A percentile compares a stretch with the other conserved stretches of the same genome.
phyloP scores from a whole-genome alignment of 495 filamentous ascomycete species.

The Lepidopterella palustris region DNA sequence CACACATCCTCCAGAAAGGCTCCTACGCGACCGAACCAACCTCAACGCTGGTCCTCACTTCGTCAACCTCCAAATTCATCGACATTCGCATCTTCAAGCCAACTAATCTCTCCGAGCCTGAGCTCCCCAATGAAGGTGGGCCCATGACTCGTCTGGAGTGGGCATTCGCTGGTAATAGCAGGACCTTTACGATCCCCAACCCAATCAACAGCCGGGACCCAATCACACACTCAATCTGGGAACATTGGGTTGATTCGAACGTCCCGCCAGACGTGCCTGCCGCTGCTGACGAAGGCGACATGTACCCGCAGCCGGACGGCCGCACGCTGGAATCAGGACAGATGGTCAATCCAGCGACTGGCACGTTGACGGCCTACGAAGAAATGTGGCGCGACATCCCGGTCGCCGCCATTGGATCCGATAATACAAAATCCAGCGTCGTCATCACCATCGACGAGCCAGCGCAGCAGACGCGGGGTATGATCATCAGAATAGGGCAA shows the following conservation, averaged over 20 bases:
- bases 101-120: background rate
- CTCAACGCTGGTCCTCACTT: constrained; percentile 22
- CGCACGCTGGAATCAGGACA: constrained; percentile 12
- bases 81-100: constrained; percentile 23
- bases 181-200: background rate
- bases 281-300: constrained; percentile 17
- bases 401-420: background rate
- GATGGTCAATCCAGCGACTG: background rate
- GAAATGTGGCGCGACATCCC: constrained; percentile 24
- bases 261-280: background rate
- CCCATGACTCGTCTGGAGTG: constrained; percentile 10
- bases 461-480: constrained; percentile 1
- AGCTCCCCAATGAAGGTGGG: constrained; percentile 2
- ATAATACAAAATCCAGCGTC: constrained; percentile 6
- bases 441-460: constrained; percentile 8
- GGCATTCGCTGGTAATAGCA: constrained; percentile 16
- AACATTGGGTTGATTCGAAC: constrained; percentile 20
- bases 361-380: constrained; percentile 9
- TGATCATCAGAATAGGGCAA: constrained; percentile 20
- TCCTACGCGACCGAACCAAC: constrained; percentile 16
- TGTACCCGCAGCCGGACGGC: constrained; percentile 11
- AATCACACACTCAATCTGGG: constrained; percentile 10
- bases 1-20: background rate
- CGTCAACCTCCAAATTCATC: constrained; percentile 7
- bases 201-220: no score